Conservation (phyloP, 768 basidiomycete species). For the Dioszegia aurantiaca region DNA sequence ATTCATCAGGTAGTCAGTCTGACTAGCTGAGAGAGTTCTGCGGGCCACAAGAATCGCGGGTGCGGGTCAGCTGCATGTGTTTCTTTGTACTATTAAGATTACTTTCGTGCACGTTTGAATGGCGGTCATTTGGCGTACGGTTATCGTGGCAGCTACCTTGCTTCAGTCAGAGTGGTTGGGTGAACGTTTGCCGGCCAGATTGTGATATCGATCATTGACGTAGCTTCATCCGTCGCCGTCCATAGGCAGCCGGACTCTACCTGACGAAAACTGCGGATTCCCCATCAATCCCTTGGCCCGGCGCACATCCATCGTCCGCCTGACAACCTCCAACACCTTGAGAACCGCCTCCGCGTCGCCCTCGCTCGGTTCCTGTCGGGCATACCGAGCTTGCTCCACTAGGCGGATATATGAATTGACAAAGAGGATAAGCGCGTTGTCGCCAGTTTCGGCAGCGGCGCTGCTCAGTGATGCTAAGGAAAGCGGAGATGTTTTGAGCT, state of each 20-base stretch:
- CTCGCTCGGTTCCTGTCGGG: constrained; percentile 42
- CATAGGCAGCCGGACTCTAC: too few relatives aligned
- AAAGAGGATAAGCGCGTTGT: constrained; percentile 32
- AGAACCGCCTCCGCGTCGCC: constrained; percentile 42
- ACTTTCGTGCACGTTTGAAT: too few relatives aligned
- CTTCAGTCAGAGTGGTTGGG: too few relatives aligned
- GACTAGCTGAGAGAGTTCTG: too few relatives aligned
- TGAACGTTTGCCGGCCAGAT: too few relatives aligned
- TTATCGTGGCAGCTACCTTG: too few relatives aligned
- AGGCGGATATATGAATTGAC: constrained; percentile 37
- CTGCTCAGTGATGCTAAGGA: constrained; percentile 25
- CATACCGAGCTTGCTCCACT: constrained; percentile 41
- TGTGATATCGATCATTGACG: neutral
- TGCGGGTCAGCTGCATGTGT: too few relatives aligned
- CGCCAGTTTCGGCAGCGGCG: constrained; percentile 18
- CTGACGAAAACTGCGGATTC: neutral
- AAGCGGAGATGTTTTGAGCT: constrained; percentile 13
- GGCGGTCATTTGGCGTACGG: too few relatives aligned
- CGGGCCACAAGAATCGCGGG: too few relatives aligned
- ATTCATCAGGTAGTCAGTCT: too few relatives aligned
- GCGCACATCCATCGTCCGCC: constrained; percentile 30
- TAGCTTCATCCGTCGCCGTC: constrained; percentile 1
- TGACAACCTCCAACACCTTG: constrained; percentile 43
- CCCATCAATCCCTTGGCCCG: neutral
- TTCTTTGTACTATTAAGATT: too few relatives aligned